Conservation (phyloP, 768 basidiomycete species). For the Russula ochroleuca region DNA sequence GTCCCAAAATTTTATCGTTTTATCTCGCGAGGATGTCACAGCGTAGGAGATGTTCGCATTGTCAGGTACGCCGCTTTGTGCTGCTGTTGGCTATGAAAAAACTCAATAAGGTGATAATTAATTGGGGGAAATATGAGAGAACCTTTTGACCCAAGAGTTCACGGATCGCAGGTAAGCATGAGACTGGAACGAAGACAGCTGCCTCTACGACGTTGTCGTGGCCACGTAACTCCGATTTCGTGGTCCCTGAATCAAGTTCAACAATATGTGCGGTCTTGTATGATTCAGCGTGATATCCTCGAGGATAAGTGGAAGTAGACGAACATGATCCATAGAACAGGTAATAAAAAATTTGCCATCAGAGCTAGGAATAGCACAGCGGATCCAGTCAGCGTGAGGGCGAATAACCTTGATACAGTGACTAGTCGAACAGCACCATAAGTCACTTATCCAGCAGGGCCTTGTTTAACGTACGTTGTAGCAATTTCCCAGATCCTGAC, state of each 20-base stretch:
- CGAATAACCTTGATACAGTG: constrained; percentile 49
- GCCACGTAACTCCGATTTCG: constrained; percentile 49
- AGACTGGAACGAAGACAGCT: constrained; percentile 47
- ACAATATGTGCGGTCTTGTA: constrained; percentile 49
- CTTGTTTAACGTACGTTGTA: constrained; percentile 41
- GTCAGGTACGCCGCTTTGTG: constrained; percentile 34
- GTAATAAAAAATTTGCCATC: constrained; percentile 49
- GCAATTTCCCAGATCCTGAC: constrained; percentile 55
- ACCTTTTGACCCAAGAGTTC: constrained; percentile 47
- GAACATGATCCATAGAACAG: constrained; percentile 52
- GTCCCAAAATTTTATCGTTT: constrained; percentile 54
- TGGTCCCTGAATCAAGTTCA: constrained; percentile 46
- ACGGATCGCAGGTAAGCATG: constrained; percentile 42
- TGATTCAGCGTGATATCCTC: not conserved
- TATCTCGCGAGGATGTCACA: constrained; percentile 52
- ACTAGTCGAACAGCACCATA: constrained; percentile 31
- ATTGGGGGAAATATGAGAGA: constrained; percentile 22
- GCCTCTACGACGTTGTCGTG: constrained; percentile 54
- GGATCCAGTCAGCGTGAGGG: constrained; percentile 53
- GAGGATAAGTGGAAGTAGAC: constrained; percentile 24
- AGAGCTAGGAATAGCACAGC: constrained; percentile 34
- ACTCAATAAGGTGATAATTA: not conserved
- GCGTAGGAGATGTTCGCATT: constrained; percentile 39
- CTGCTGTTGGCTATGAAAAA: constrained; percentile 28
- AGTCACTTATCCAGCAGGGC: not conserved